Evolutionary conservation across 2,329 filamentous ascomycete species (phyloP).

Genomic region (Colletotrichum euphorbiae): DNA sequence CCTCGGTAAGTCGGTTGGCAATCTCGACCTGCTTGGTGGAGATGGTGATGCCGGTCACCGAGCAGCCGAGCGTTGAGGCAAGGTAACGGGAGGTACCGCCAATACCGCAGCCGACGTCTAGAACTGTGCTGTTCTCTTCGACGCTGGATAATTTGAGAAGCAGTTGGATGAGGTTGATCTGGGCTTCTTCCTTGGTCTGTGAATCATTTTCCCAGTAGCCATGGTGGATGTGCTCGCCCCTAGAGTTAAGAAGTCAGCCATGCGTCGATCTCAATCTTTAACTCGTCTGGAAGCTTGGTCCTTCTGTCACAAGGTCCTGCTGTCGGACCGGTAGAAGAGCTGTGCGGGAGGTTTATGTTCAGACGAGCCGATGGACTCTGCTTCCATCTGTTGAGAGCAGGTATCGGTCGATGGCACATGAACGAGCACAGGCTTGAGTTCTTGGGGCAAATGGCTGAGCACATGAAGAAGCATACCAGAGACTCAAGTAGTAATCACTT

Average conservation of each 20-base stretch:
- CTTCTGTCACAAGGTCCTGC: too few species aligned
- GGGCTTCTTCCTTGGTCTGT: slow-evolving; percentile 68
- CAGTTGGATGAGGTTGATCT: slow-evolving; percentile 67
- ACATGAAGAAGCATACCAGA: slow-evolving; percentile 59
- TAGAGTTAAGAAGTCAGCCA: slow-evolving; percentile 43
- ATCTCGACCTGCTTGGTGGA: slow-evolving; percentile 70
- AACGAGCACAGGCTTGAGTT: background rate
- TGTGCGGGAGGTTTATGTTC: background rate
- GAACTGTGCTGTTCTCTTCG: slow-evolving; percentile 50
- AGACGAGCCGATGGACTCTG: background rate
- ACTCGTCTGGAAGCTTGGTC: too few species aligned
- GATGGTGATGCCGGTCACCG: slow-evolving; percentile 71
- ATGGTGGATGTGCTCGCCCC: slow-evolving; percentile 74
- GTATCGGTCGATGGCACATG: background rate
- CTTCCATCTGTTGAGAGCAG: background rate
- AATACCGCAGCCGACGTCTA: slow-evolving; percentile 71
- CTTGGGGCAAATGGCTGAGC: background rate
- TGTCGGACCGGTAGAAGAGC: background rate
- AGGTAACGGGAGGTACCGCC: slow-evolving; percentile 70
- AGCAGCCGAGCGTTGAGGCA: slow-evolving; percentile 62
- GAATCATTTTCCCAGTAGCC: slow-evolving; percentile 66
- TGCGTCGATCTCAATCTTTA: too few species aligned
- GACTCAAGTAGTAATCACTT: slow-evolving; percentile 70
- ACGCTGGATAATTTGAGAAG: slow-evolving; percentile 58
- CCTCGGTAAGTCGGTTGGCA: slow-evolving; percentile 61